These are phyloP conservation scores for Penicillium sp. DNA, from an alignment of 2,329 filamentous ascomycete genomes.

Conservation along the genomic window DNA sequence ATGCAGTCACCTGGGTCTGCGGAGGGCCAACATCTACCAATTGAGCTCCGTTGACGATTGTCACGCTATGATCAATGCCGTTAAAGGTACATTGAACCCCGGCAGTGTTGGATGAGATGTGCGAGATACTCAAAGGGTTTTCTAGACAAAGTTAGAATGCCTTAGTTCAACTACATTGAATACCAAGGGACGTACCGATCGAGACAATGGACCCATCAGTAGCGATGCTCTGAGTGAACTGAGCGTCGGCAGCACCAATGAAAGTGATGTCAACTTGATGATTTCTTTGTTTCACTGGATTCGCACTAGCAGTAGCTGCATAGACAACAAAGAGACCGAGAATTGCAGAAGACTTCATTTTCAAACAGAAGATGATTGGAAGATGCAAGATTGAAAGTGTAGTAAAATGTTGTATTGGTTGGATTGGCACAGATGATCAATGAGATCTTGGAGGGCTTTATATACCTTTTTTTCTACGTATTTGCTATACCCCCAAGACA, in stretches of 20 bases:
- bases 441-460: background rate
- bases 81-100: conserved; percentile 25
- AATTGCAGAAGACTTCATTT: background rate
- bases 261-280: conserved; percentile 8
- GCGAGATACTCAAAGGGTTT: conserved; percentile 22
- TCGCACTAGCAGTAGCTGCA: background rate
- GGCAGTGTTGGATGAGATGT: conserved; percentile 19
- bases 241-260: conserved; percentile 13
- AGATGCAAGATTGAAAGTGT: background rate
- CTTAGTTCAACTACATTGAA: background rate
- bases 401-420: background rate
- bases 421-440: background rate
- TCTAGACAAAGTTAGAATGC: background rate
- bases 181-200: background rate
- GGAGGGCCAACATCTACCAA: conserved; percentile 30
- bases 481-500: background rate
- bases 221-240: conserved; percentile 12
- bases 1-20: conserved; percentile 24
- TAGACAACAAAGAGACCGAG: background rate
- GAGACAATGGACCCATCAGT: conserved; percentile 6
- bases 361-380: background rate
- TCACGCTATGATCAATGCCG: conserved; percentile 24
- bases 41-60: conserved; percentile 18
- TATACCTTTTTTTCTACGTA: background rate
- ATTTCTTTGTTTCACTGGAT: background rate